These are phyloP conservation scores for Lolium perenne DNA, from an alignment of 176 grass and related monocot species.

Conservation along the genomic window DNA sequence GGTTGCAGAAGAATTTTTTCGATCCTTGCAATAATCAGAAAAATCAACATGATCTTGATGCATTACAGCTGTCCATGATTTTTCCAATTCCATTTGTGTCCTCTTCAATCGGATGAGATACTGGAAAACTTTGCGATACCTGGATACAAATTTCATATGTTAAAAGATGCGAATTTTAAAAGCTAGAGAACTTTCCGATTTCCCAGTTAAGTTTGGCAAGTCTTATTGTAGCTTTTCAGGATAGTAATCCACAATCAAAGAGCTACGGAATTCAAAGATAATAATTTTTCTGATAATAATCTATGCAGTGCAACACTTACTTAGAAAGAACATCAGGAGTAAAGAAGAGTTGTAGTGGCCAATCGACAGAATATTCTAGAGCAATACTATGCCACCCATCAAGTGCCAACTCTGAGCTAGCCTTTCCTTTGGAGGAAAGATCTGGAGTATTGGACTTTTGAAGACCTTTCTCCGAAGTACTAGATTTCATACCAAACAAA, in stretches of 20 bases:
- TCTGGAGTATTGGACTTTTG: constrained; percentile 59
- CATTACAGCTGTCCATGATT: constrained; percentile 97
- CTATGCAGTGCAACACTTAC: constrained; percentile 53
- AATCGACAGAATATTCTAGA: constrained; percentile 89
- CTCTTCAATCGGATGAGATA: constrained; percentile 96
- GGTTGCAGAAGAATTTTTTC: constrained; percentile 62
- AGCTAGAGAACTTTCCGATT: background rate
- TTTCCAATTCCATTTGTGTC: constrained; percentile 99
- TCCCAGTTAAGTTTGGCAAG: background rate
- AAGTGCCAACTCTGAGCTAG: constrained; percentile 68
- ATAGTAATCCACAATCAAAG: constrained; percentile 11
- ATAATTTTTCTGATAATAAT: constrained; percentile 22
- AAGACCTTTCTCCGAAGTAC: constrained; percentile 64
- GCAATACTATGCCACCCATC: constrained; percentile 96
- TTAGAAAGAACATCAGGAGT: constrained; percentile 97
- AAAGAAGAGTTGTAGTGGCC: constrained; percentile 97
- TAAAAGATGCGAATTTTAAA: constrained; percentile 27
- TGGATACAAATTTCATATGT: constrained; percentile 47
- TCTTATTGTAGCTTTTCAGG: background rate
- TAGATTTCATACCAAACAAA: constrained; percentile 73
- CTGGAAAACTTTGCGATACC: constrained; percentile 97
- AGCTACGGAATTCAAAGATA: background rate
- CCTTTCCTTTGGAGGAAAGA: constrained; percentile 63
- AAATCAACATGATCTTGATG: constrained; percentile 99
- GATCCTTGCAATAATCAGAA: constrained; percentile 79